Conservation (phyloP, 2,329 filamentous ascomycete genomes). For the Peltaster fructicola region DNA sequence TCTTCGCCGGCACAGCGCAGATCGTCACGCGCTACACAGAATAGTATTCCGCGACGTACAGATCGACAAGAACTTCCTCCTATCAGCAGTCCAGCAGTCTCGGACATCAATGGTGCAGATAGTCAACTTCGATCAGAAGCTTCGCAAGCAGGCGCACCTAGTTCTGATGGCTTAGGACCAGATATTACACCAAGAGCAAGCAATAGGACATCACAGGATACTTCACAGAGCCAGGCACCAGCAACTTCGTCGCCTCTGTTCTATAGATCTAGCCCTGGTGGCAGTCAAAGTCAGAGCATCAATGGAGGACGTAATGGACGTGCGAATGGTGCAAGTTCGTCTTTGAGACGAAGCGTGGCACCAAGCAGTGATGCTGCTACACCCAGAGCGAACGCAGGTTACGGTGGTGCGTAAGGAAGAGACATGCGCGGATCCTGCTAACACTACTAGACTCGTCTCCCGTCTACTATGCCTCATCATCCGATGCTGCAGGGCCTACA, state of each 20-base stretch:
- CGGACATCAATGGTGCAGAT: constrained; percentile 12
- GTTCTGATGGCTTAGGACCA: too few relatives aligned
- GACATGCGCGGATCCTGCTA: constrained; percentile 7
- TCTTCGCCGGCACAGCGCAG: constrained; percentile 44
- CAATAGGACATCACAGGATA: constrained; percentile 26
- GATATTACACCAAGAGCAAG: constrained; percentile 26
- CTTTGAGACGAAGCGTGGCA: constrained; percentile 18
- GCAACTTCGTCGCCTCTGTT: constrained; percentile 61
- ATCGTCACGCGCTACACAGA: too few relatives aligned
- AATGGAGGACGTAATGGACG: constrained; percentile 4
- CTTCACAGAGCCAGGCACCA: constrained; percentile 15
- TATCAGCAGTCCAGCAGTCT: constrained; percentile 23
- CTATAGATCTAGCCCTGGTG: constrained; percentile 46
- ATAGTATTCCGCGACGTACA: too few relatives aligned
- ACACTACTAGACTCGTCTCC: constrained; percentile 62
- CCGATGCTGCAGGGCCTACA: constrained; percentile 31
- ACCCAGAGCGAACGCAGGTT: constrained; percentile 45
- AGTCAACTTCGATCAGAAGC: constrained; percentile 26
- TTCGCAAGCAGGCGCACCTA: constrained; percentile 19
- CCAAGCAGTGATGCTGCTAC: constrained; percentile 45
- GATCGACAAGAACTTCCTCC: too few relatives aligned
- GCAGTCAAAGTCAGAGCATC: constrained; percentile 19
- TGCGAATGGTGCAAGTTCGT: constrained; percentile 30
- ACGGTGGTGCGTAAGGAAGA: constrained; percentile 39
- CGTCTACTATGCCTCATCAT: constrained; percentile 78